phyloP scores from a whole-genome alignment of 2,329 filamentous ascomycete species.

The Colletotrichum nymphaeae region DNA sequence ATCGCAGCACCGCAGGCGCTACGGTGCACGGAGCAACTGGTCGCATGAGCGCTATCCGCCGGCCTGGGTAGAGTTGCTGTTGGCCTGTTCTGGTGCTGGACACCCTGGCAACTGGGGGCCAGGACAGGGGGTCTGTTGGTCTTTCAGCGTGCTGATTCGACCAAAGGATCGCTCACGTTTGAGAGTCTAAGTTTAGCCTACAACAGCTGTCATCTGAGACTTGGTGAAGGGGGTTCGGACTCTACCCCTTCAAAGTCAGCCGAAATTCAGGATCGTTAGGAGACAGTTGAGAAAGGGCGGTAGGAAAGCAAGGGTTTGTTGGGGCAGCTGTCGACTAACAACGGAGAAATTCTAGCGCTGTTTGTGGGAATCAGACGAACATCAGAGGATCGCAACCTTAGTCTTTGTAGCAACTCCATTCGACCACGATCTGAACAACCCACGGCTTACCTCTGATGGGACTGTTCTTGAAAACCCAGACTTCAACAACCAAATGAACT shows the following conservation, averaged over 20 bases:
- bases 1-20: not conserved
- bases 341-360: too few species aligned
- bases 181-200: slow-evolving; percentile 31
- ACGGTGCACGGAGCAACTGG: not conserved
- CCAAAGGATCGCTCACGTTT: slow-evolving; percentile 8
- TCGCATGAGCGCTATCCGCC: slow-evolving; percentile 5
- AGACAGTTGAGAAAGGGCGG: not conserved
- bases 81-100: too few species aligned
- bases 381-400: too few species aligned
- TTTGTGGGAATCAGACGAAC: too few species aligned
- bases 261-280: not conserved
- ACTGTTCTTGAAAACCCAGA: not conserved
- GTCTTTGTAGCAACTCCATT: too few species aligned
- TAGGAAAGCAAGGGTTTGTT: not conserved
- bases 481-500: not conserved
- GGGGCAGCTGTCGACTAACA: too few species aligned
- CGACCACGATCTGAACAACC: too few species aligned
- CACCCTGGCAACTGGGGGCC: not conserved
- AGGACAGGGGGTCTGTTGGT: not conserved
- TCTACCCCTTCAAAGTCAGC: not conserved
- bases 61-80: not conserved
- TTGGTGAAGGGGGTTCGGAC: not conserved
- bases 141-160: not conserved
- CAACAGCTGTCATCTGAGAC: slow-evolving; percentile 32
- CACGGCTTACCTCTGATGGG: too few species aligned